Percentiles rank a stretch among this genome's conserved stretches.
Conservation (phyloP, 495 filamentous ascomycete species). For the Amphirosellinia nigrospora region DNA sequence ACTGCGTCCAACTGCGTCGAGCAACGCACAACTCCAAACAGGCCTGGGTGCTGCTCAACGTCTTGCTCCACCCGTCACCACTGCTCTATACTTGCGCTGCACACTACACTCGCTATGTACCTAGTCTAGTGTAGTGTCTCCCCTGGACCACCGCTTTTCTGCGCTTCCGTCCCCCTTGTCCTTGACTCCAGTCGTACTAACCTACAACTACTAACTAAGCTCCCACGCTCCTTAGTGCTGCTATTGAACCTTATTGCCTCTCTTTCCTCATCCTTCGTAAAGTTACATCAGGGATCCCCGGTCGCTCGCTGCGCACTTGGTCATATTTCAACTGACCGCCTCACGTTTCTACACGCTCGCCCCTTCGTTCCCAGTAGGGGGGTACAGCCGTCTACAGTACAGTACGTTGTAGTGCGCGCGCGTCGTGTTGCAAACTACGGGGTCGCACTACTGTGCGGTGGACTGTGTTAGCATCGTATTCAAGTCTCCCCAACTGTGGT, state of each 20-base stretch:
- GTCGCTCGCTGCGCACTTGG: background rate
- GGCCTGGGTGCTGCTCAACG: slow-evolving; percentile 21
- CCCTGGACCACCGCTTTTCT: slow-evolving; percentile 28
- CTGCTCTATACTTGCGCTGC: slow-evolving; percentile 10
- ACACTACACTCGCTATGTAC: no score
- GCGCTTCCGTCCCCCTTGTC: slow-evolving; percentile 30
- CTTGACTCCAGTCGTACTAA: slow-evolving; percentile 18
- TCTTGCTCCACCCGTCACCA: slow-evolving; percentile 27
- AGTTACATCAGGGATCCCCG: slow-evolving; percentile 6
- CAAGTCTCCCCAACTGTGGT: slow-evolving; percentile 12
- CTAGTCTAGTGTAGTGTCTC: background rate
- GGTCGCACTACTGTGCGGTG: slow-evolving; percentile 15
- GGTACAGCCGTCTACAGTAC: background rate
- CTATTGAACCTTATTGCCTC: background rate
- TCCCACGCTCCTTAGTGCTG: background rate
- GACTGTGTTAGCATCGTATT: slow-evolving; percentile 15
- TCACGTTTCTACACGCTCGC: slow-evolving; percentile 32
- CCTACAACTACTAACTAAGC: background rate
- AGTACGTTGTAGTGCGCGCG: no score
- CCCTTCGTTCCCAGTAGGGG: background rate
- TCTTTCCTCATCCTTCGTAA: slow-evolving; percentile 5
- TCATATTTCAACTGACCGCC: slow-evolving; percentile 36
- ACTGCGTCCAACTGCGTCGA: slow-evolving; percentile 25
- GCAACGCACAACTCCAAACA: no score
- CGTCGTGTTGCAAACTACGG: slow-evolving; percentile 3